These are phyloP conservation scores for Parachaetomium inaequale DNA, from an alignment of 495 filamentous ascomycete species.

Conservation along the genomic window DNA sequence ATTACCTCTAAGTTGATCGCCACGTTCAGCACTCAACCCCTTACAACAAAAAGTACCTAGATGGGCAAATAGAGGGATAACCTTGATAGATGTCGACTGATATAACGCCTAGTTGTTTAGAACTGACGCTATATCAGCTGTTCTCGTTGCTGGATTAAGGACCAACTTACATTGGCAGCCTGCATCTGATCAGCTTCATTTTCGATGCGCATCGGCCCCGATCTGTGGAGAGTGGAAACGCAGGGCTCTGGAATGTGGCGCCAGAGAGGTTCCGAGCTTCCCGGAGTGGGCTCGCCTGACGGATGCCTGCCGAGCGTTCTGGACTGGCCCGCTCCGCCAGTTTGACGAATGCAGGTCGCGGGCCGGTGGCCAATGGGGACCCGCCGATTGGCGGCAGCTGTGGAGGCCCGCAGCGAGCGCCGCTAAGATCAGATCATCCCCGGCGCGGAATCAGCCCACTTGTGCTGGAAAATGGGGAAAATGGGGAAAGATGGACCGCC, in stretches of 20 bases:
- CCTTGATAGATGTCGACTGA: too few species aligned
- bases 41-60: too few species aligned
- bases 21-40: too few species aligned
- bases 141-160: too few species aligned
- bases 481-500: slow-evolving; percentile 11
- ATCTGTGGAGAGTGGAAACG: too few species aligned
- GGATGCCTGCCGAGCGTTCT: slow-evolving; percentile 20
- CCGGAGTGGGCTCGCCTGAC: slow-evolving; percentile 24
- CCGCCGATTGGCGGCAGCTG: slow-evolving; percentile 3
- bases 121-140: too few species aligned
- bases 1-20: too few species aligned
- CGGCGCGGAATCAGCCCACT: slow-evolving; percentile 34
- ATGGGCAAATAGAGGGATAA: too few species aligned
- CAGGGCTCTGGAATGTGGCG: slow-evolving; percentile 14
- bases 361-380: slow-evolving; percentile 20
- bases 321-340: slow-evolving; percentile 17
- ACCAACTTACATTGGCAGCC: too few species aligned
- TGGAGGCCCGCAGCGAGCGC: slow-evolving; percentile 7
- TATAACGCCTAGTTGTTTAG: too few species aligned
- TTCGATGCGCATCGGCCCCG: too few species aligned
- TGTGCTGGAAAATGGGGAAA: slow-evolving; percentile 11
- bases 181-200: too few species aligned
- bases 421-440: slow-evolving; percentile 33
- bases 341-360: slow-evolving; percentile 19
- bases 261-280: slow-evolving; percentile 19